A percentile compares a stretch with the other conserved stretches of the same genome.
phyloP scores from a whole-genome alignment of 257 asterid species.

The Solanum gandarillasii region DNA sequence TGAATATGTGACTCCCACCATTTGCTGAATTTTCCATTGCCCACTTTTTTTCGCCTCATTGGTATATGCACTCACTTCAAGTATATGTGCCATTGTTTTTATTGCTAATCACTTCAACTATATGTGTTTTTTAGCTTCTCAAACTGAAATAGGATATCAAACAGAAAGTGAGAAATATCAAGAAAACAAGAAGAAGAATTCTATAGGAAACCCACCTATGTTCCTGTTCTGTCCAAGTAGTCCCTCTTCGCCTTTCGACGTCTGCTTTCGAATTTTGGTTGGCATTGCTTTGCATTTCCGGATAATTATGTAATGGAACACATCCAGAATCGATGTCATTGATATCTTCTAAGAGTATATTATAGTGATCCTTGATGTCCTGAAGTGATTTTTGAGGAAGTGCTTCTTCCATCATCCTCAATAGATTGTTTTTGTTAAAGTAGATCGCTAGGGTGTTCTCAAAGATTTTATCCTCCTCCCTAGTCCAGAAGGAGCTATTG shows the following conservation, averaged over 20 bases:
- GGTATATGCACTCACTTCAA: background rate
- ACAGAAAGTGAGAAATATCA: background rate
- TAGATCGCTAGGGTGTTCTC: constrained; percentile 27
- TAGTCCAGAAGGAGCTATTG: constrained; percentile 22
- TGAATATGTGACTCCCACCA: background rate
- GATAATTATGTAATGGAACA: background rate
- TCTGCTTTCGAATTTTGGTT: background rate
- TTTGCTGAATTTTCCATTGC: background rate
- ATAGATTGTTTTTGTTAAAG: constrained; percentile 5
- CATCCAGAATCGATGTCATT: constrained; percentile 22
- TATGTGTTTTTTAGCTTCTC: background rate
- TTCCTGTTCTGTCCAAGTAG: constrained; percentile 39
- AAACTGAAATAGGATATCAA: background rate
- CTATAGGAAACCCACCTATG: constrained; percentile 16
- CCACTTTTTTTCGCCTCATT: background rate
- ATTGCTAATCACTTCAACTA: background rate
- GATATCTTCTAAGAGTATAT: constrained; percentile 19
- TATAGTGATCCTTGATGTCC: constrained; percentile 25
- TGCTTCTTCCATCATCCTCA: constrained; percentile 24
- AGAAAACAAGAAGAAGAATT: background rate
- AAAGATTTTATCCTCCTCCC: constrained; percentile 36
- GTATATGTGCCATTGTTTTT: background rate
- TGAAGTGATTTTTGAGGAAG: constrained; percentile 32
- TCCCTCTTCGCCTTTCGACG: constrained; percentile 6
- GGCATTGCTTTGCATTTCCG: background rate